Percentiles rank a stretch among this genome's conserved stretches.
Conservation (phyloP, 2,329 filamentous ascomycete genomes). For the Fusarium musae region DNA sequence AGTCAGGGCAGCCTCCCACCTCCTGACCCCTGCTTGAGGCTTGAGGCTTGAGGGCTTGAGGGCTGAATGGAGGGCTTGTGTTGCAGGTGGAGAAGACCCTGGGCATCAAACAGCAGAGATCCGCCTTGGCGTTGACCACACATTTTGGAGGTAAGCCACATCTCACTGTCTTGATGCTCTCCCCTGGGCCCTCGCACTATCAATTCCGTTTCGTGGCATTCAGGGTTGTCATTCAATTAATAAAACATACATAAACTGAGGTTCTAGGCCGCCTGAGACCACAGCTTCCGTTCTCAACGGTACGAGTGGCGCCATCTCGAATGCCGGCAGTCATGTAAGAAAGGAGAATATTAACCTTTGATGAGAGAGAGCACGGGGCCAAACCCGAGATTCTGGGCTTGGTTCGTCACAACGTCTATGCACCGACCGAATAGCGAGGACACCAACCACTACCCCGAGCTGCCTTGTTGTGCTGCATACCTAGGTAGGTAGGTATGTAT, state of each 20-base stretch:
- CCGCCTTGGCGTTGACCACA: conserved; percentile 37
- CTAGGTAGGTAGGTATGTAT: not conserved
- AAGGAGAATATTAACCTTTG: not conserved
- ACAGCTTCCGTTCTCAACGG: conserved; percentile 2
- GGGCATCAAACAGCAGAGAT: conserved; percentile 21
- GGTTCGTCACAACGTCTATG: not conserved
- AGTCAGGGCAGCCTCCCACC: conserved; percentile 15
- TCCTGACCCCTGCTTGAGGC: conserved; percentile 39
- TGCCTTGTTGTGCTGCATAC: not conserved
- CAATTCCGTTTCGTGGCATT: conserved; percentile 16
- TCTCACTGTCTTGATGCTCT: conserved; percentile 17
- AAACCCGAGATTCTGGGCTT: not conserved
- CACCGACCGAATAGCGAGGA: not conserved
- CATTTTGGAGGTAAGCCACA: conserved; percentile 29
- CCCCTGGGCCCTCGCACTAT: conserved; percentile 6
- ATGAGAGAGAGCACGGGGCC: not conserved
- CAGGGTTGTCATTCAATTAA: conserved; percentile 13
- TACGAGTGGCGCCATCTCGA: conserved; percentile 21
- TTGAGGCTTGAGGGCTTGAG: conserved; percentile 22
- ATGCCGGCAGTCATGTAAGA: conserved; percentile 27
- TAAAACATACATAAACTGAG: not conserved
- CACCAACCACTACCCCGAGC: not conserved
- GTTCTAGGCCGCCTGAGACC: conserved; percentile 30
- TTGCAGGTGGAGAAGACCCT: conserved; percentile 36
- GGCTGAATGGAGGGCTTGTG: not conserved